phyloP scores from a whole-genome alignment of 306 rosid genomes.

The Fagus crenata region DNA sequence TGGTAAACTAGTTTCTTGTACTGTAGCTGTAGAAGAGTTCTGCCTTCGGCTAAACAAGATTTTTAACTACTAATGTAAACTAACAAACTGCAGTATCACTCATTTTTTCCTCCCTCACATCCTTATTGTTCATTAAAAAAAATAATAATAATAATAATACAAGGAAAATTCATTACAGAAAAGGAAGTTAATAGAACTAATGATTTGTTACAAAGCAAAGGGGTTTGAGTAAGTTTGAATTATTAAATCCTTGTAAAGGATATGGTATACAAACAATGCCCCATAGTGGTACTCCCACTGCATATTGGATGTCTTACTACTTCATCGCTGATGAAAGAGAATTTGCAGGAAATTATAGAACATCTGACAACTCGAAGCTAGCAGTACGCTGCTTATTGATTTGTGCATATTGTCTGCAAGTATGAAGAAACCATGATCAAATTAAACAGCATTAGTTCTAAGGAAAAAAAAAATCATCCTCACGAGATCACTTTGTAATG shows the following conservation, averaged over 20 bases:
- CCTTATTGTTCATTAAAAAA: background rate
- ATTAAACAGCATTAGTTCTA: conserved; percentile 6
- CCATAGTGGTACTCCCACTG: conserved; percentile 32
- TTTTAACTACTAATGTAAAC: background rate
- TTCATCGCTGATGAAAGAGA: conserved; percentile 31
- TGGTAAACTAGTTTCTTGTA: background rate
- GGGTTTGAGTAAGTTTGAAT: conserved; percentile 26
- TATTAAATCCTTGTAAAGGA: conserved; percentile 31
- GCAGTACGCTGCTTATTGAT: conserved; percentile 20
- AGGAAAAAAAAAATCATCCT: conserved; percentile 11
- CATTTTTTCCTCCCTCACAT: background rate
- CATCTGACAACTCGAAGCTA: conserved; percentile 27
- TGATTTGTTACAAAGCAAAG: conserved; percentile 29
- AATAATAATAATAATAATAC: background rate
- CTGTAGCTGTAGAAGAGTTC: background rate
- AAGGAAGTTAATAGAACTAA: conserved; percentile 15
- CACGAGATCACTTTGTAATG: background rate
- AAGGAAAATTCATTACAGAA: conserved; percentile 33
- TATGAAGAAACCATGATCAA: conserved; percentile 15
- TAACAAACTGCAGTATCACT: background rate
- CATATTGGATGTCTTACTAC: conserved; percentile 25
- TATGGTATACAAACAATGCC: conserved; percentile 45
- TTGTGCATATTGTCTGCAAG: conserved; percentile 45
- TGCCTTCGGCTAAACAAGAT: background rate
- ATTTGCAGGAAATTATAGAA: conserved; percentile 27